A percentile compares a stretch with the other conserved stretches of the same genome.
Evolutionary conservation across 257 asterid species (phyloP).

Genomic region (Solanum verrucosum): DNA sequence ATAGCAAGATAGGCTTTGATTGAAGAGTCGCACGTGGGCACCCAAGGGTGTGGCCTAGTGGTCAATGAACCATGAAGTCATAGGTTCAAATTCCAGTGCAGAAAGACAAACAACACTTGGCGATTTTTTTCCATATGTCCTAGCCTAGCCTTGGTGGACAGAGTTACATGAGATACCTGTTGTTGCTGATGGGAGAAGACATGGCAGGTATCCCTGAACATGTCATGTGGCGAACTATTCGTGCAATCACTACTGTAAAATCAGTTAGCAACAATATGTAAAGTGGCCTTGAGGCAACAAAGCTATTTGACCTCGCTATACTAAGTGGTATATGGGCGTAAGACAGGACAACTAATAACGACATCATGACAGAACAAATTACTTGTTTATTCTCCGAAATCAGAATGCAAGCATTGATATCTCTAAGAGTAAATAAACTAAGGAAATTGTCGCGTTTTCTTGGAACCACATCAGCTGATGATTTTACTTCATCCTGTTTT

Average conservation of each 20-base stretch:
- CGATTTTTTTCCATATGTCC: no score
- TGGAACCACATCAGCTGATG: conserved; percentile 5
- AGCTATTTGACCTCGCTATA: conserved; percentile 42
- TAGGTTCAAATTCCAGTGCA: no score
- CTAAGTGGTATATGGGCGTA: conserved; percentile 36
- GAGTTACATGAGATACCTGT: no score
- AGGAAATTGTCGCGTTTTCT: conserved; percentile 9
- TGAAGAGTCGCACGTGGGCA: no score
- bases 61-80: no score
- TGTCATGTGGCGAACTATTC: conserved; percentile 8
- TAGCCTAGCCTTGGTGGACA: no score
- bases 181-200: no score
- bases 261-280: conserved; percentile 47
- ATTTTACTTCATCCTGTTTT: not conserved
- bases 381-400: conserved; percentile 51
- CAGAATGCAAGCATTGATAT: conserved; percentile 42
- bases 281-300: conserved; percentile 58
- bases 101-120: no score
- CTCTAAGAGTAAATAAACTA: conserved; percentile 33
- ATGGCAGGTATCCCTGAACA: no score
- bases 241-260: conserved; percentile 36
- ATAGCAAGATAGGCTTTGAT: no score
- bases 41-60: no score
- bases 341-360: conserved; percentile 45
- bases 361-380: conserved; percentile 46